phyloP scores from a whole-genome alignment of 2,329 filamentous ascomycete genomes.

The Calonectria pseudoreteaudii region DNA sequence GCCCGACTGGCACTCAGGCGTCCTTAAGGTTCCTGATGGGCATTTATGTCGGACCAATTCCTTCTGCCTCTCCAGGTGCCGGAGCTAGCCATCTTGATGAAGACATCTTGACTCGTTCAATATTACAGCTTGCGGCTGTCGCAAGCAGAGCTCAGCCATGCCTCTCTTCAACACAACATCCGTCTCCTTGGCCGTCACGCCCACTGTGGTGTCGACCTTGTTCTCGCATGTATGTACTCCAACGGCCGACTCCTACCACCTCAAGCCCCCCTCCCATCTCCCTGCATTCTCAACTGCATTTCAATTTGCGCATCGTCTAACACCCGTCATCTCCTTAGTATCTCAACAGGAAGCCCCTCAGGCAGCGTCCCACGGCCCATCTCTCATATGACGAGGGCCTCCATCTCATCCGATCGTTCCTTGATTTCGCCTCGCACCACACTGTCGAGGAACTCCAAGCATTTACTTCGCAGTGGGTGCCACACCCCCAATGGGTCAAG shows the following conservation, averaged over 20 bases:
- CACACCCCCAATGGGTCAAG: conserved; percentile 88
- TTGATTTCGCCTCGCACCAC: conserved; percentile 86
- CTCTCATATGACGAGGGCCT: conserved; percentile 96
- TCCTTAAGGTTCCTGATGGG: conserved; percentile 10
- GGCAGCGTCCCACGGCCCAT: conserved; percentile 86
- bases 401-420: conserved; percentile 86
- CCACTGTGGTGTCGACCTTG: conserved; percentile 87
- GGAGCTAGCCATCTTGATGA: conserved; percentile 11
- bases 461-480: conserved; percentile 93
- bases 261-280: neutral
- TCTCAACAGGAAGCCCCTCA: conserved; percentile 80
- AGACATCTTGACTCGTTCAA: conserved; percentile 12
- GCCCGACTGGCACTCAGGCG: neutral
- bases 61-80: neutral
- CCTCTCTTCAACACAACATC: conserved; percentile 80
- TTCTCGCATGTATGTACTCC: conserved; percentile 79
- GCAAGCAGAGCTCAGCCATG: conserved; percentile 47
- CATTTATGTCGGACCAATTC: conserved; percentile 2
- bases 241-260: neutral
- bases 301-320: conserved; percentile 20
- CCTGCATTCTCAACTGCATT: neutral
- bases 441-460: conserved; percentile 93
- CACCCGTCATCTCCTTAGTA: conserved; percentile 66
- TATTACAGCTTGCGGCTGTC: conserved; percentile 22
- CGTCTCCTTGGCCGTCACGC: conserved; percentile 85